Evolutionary conservation across 2,329 filamentous ascomycete genomes (phyloP).

Genomic region (Neodidymelliopsis sp.): DNA sequence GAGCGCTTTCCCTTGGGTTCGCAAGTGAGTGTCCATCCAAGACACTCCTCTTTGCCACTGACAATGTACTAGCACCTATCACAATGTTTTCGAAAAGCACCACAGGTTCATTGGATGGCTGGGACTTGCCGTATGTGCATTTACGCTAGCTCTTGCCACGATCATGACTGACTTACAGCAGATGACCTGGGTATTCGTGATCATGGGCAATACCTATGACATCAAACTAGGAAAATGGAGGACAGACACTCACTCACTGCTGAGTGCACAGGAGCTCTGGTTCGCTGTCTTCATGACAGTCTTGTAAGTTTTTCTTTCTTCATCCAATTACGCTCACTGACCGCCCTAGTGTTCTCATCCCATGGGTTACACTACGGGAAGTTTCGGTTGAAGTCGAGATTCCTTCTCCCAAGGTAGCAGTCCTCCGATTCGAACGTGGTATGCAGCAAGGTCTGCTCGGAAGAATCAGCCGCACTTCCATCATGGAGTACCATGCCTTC

Average conservation of each 20-base stretch:
- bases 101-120: constrained; percentile 48
- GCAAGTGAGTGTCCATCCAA: constrained; percentile 33
- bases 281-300: constrained; percentile 48
- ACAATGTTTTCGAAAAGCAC: constrained; percentile 47
- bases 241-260: constrained; percentile 33
- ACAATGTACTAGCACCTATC: constrained; percentile 37
- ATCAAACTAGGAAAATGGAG: constrained; percentile 45
- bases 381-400: constrained; percentile 46
- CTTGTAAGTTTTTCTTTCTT: constrained; percentile 31
- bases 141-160: no score
- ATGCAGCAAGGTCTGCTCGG: constrained; percentile 48
- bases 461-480: constrained; percentile 45
- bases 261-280: constrained; percentile 46
- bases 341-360: constrained; percentile 36
- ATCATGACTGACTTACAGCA: constrained; percentile 20
- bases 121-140: constrained; percentile 41
- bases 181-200: constrained; percentile 47
- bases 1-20: constrained; percentile 47
- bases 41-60: constrained; percentile 23
- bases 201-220: constrained; percentile 45
- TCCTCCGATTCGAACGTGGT: constrained; percentile 44
- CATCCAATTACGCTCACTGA: constrained; percentile 13
- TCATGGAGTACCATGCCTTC: constrained; percentile 50
- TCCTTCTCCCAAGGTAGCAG: constrained; percentile 46
- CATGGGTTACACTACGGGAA: constrained; percentile 47